Evolutionary conservation across 2,329 filamentous ascomycete species (phyloP).

Genomic region (Colletotrichum eremochloae): DNA sequence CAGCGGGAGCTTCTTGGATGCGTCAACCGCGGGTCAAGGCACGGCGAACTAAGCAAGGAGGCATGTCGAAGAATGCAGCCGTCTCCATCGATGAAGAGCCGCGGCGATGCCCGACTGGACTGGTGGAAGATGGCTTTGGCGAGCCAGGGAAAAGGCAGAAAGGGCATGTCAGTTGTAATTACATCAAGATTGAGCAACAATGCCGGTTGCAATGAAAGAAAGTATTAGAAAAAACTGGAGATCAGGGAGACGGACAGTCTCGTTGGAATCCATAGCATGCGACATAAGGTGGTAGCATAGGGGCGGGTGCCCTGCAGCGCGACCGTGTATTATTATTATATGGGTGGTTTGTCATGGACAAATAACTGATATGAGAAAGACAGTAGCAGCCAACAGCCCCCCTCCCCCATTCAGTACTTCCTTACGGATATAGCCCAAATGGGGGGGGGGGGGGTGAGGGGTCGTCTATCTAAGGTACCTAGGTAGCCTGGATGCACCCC

Average conservation of each 20-base stretch:
- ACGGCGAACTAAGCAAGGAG: conserved; percentile 14
- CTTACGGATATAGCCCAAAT: too few relatives aligned
- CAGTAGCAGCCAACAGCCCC: too few relatives aligned
- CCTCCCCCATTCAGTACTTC: too few relatives aligned
- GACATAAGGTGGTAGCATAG: background rate
- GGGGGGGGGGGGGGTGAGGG: too few relatives aligned
- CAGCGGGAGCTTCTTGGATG: conserved; percentile 14
- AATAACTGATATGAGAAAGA: background rate
- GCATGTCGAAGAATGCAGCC: conserved; percentile 13
- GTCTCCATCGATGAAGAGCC: background rate
- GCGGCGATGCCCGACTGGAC: background rate
- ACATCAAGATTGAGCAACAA: conserved; percentile 1
- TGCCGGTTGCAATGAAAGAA: background rate
- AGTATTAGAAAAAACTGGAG: background rate
- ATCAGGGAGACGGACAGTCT: background rate
- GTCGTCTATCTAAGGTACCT: too few relatives aligned
- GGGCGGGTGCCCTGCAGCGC: background rate
- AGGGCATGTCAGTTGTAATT: background rate
- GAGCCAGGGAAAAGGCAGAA: background rate
- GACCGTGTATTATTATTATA: background rate
- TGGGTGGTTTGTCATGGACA: too few relatives aligned
- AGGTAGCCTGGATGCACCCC: background rate
- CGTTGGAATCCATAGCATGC: background rate
- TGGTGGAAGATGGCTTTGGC: background rate
- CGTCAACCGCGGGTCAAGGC: conserved; percentile 5